Evolutionary conservation across 768 basidiomycete genomes (phyloP).

Genomic region (Postia placenta): DNA sequence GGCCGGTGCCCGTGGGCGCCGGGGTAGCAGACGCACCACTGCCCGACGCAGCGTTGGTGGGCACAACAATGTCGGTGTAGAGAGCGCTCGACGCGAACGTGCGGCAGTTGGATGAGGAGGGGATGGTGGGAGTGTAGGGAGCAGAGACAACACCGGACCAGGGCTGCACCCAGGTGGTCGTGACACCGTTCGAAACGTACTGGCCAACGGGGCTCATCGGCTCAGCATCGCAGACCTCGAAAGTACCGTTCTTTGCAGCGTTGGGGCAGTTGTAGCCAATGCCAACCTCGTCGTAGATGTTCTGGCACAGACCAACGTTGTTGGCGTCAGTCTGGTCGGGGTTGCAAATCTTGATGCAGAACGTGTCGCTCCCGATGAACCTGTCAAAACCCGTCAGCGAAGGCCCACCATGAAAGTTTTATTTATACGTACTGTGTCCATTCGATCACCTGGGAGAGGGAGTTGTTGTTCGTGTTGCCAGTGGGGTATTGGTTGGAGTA

Average conservation of each 20-base stretch:
- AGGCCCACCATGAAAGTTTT: not conserved
- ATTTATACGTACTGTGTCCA: constrained; percentile 64
- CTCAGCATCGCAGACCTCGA: constrained; percentile 64
- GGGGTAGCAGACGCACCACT: constrained; percentile 8
- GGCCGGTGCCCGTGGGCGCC: constrained; percentile 12
- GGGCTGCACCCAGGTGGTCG: constrained; percentile 41
- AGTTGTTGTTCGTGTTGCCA: constrained; percentile 32
- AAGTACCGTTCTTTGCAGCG: constrained; percentile 48
- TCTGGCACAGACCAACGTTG: constrained; percentile 53
- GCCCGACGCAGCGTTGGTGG: constrained; percentile 7
- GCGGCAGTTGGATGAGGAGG: constrained; percentile 39
- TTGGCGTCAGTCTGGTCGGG: constrained; percentile 37
- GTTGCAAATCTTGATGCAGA: constrained; percentile 75
- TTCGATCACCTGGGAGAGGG: constrained; percentile 50
- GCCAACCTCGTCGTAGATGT: constrained; percentile 73
- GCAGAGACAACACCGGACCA: constrained; percentile 36
- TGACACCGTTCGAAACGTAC: constrained; percentile 35
- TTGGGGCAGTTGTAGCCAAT: constrained; percentile 70
- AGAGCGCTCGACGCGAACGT: constrained; percentile 31
- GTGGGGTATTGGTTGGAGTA: constrained; percentile 54
- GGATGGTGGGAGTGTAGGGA: constrained; percentile 35
- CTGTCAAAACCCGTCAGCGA: constrained; percentile 26
- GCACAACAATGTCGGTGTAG: constrained; percentile 22
- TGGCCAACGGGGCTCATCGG: constrained; percentile 54
- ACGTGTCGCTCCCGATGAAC: constrained; percentile 60